Evolutionary conservation across 2,329 filamentous ascomycete species (phyloP).

Genomic region (Didymella lethalis): DNA sequence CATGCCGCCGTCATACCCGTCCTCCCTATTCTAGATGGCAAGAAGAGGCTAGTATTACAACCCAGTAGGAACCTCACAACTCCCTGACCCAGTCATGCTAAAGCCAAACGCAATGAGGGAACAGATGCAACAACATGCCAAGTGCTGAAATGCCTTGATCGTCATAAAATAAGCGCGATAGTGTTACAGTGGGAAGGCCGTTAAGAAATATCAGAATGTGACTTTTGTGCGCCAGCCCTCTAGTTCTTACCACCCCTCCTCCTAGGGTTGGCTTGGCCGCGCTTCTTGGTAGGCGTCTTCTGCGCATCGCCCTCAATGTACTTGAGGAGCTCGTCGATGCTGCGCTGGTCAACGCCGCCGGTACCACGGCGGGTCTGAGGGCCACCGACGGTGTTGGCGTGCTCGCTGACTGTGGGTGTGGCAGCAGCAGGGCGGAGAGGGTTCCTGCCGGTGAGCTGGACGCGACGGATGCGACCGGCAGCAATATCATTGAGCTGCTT

Average conservation of each 20-base stretch:
- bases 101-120: conserved; percentile 15
- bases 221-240: conserved; percentile 12
- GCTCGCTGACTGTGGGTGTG: conserved; percentile 63
- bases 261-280: conserved; percentile 54
- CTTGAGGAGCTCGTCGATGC: conserved; percentile 90
- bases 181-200: conserved; percentile 20
- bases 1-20: conserved; percentile 14
- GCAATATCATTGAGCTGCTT: conserved; percentile 91
- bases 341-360: conserved; percentile 72
- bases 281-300: conserved; percentile 57
- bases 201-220: conserved; percentile 8
- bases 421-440: conserved; percentile 68
- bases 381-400: conserved; percentile 49
- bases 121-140: conserved; percentile 16
- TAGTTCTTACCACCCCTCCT: conserved; percentile 35
- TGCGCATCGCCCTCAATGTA: conserved; percentile 80
- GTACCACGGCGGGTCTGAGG: conserved; percentile 48
- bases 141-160: conserved; percentile 16
- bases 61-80: conserved; percentile 18
- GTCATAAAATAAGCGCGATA: conserved; percentile 12
- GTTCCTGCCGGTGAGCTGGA: conserved; percentile 67
- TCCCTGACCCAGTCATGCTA: conserved; percentile 16
- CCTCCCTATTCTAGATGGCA: conserved; percentile 24
- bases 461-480: conserved; percentile 73
- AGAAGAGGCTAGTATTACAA: conserved; percentile 21